Percentiles rank a stretch among this genome's conserved stretches.
These are phyloP conservation scores for Pestalotiopsis sp. DNA, from an alignment of 2,329 filamentous ascomycete genomes.

Conservation along the genomic window DNA sequence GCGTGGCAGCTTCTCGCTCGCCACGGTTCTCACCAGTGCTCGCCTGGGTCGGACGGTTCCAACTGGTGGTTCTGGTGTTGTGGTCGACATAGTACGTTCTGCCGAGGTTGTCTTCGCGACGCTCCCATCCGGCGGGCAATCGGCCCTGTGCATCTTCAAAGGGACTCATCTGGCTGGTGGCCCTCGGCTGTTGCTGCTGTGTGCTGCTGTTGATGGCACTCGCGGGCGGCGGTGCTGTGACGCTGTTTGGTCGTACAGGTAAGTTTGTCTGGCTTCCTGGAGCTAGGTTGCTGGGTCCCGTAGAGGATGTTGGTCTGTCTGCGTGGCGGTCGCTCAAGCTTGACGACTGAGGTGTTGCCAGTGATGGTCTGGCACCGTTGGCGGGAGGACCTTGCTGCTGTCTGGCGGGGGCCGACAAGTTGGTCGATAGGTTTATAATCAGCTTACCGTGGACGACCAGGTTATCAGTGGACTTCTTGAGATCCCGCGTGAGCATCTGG, in stretches of 20 bases:
- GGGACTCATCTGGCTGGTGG: slow-evolving; percentile 72
- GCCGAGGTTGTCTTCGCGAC: slow-evolving; percentile 90
- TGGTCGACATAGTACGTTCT: slow-evolving; percentile 98
- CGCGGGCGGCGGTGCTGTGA: slow-evolving; percentile 38
- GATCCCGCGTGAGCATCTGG: slow-evolving; percentile 96
- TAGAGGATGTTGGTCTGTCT: slow-evolving; percentile 55
- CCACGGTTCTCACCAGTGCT: slow-evolving; percentile 77
- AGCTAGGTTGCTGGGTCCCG: slow-evolving; percentile 47
- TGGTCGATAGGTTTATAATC: slow-evolving; percentile 94
- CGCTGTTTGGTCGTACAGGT: slow-evolving; percentile 50
- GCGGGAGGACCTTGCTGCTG: slow-evolving; percentile 35
- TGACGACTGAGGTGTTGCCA: slow-evolving; percentile 47
- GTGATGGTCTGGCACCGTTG: slow-evolving; percentile 48
- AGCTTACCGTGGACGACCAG: slow-evolving; percentile 97
- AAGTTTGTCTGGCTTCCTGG: slow-evolving; percentile 43
- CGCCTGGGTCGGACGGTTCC: slow-evolving; percentile 84
- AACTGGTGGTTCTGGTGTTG: slow-evolving; percentile 94
- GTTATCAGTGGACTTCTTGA: slow-evolving; percentile 98
- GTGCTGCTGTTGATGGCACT: slow-evolving; percentile 35
- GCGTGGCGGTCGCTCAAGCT: slow-evolving; percentile 46
- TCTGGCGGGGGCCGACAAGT: slow-evolving; percentile 72
- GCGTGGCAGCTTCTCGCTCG: slow-evolving; percentile 86
- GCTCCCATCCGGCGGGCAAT: slow-evolving; percentile 91
- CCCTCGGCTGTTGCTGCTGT: slow-evolving; percentile 34
- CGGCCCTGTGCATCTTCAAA: slow-evolving; percentile 97